Evolutionary conservation across 306 rosid species (phyloP).

Genomic region (Lathyrus aphaca): DNA sequence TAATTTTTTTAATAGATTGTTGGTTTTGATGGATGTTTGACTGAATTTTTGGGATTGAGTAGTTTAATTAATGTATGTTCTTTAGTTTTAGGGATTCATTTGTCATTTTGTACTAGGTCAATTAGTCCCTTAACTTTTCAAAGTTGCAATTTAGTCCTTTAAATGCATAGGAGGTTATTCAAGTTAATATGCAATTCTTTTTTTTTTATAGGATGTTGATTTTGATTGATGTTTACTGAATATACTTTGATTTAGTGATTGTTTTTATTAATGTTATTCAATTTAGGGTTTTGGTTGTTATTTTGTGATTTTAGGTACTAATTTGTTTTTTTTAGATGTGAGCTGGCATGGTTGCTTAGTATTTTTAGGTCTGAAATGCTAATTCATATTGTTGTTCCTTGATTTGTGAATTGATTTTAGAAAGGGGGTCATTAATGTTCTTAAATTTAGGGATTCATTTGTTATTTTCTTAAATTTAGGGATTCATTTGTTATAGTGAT

Average conservation of each 20-base stretch:
- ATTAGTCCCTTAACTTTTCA: background rate
- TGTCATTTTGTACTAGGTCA: background rate
- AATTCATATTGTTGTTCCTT: background rate
- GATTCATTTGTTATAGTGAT: too few relatives aligned
- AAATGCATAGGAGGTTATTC: too few relatives aligned
- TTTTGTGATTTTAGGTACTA: background rate
- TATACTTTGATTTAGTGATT: too few relatives aligned
- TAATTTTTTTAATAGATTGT: too few relatives aligned
- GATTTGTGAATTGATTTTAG: background rate
- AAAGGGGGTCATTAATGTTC: slow-evolving; percentile 46
- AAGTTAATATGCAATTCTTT: too few relatives aligned
- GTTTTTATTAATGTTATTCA: background rate
- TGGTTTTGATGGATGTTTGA: background rate
- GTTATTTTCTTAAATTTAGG: too few relatives aligned
- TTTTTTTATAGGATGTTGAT: too few relatives aligned
- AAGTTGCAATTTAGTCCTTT: too few relatives aligned
- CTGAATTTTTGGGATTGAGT: too few relatives aligned
- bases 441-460: too few relatives aligned
- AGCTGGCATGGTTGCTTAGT: too few relatives aligned
- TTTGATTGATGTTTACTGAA: background rate
- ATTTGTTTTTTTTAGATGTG: background rate
- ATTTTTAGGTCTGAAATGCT: background rate
- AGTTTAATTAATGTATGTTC: too few relatives aligned
- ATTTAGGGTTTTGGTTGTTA: background rate
- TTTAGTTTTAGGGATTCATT: background rate